Percentiles rank a stretch among this genome's conserved stretches.
phyloP scores from a whole-genome alignment of 2,329 filamentous ascomycete species.

The Trichothecium roseum region DNA sequence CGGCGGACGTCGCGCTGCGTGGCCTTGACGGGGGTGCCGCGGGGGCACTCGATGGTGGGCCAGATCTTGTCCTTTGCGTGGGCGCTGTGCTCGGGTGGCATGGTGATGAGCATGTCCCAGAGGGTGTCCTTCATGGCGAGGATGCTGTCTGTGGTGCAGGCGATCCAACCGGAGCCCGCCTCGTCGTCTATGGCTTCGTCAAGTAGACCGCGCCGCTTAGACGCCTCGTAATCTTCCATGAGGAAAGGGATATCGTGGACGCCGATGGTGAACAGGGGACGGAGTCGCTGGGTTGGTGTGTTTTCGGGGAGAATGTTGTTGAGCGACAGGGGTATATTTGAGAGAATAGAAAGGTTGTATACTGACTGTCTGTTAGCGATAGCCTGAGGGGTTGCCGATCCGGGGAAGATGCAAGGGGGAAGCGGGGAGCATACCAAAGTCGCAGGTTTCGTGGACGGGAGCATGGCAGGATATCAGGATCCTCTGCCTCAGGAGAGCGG shows the following conservation, averaged over 20 bases:
- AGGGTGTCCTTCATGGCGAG: slow-evolving; percentile 75
- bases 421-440: slow-evolving; percentile 59
- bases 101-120: slow-evolving; percentile 81
- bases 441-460: slow-evolving; percentile 75
- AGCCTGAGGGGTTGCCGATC: too few relatives aligned
- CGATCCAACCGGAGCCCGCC: slow-evolving; percentile 66
- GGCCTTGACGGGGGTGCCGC: slow-evolving; percentile 61
- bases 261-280: slow-evolving; percentile 84
- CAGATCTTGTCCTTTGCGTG: slow-evolving; percentile 54
- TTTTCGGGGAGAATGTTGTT: slow-evolving; percentile 56
- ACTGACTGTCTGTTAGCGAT: slow-evolving; percentile 44
- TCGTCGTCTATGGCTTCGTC: slow-evolving; percentile 29
- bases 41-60: slow-evolving; percentile 62
- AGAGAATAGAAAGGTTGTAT: slow-evolving; percentile 87
- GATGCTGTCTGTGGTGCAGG: slow-evolving; percentile 92
- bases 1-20: slow-evolving; percentile 84
- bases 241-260: slow-evolving; percentile 85
- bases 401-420: slow-evolving; percentile 13
- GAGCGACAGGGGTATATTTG: slow-evolving; percentile 71
- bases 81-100: slow-evolving; percentile 54
- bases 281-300: slow-evolving; percentile 54
- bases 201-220: slow-evolving; percentile 24
- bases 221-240: slow-evolving; percentile 45
- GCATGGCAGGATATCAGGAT: slow-evolving; percentile 80
- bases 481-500: slow-evolving; percentile 74